Evolutionary conservation across 345 rosid genomes (phyloP).

Genomic region (Ailanthus altissimus): DNA sequence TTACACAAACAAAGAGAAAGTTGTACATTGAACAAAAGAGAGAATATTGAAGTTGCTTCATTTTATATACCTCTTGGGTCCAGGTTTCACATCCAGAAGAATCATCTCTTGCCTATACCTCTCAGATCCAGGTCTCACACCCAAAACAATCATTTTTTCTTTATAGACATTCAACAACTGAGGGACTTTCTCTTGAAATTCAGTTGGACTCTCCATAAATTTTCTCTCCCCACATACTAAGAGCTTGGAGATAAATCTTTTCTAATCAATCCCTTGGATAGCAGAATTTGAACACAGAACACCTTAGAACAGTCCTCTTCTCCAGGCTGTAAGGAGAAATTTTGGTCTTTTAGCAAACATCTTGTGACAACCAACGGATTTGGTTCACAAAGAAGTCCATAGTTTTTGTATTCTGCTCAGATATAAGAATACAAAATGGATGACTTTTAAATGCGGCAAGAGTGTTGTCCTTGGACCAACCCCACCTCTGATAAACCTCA

Average conservation of each 20-base stretch:
- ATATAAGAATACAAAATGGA: conserved; percentile 26
- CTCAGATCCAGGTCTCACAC: too few relatives aligned
- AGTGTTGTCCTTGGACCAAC: conserved; percentile 30
- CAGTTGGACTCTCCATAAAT: background rate
- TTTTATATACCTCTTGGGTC: background rate
- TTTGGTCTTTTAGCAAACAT: conserved; percentile 12
- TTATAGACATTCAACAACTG: background rate
- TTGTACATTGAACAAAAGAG: background rate
- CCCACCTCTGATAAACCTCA: conserved; percentile 18
- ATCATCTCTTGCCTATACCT: background rate
- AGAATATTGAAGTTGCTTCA: background rate
- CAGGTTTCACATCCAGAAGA: background rate
- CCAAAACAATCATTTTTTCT: background rate
- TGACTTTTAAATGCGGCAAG: conserved; percentile 24
- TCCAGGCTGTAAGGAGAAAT: conserved; percentile 26
- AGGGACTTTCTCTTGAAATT: background rate
- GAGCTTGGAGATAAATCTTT: background rate
- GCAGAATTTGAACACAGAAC: conserved; percentile 18
- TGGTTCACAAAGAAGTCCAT: conserved; percentile 34
- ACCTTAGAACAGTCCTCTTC: conserved; percentile 37
- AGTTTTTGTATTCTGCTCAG: conserved; percentile 22
- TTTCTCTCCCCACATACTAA: background rate
- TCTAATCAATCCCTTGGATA: conserved; percentile 24
- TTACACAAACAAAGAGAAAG: background rate
- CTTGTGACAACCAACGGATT: conserved; percentile 27